A percentile compares a stretch with the other conserved stretches of the same genome.
phyloP scores from a whole-genome alignment of 1,139 yeast genomes.

The Candida sp. region DNA sequence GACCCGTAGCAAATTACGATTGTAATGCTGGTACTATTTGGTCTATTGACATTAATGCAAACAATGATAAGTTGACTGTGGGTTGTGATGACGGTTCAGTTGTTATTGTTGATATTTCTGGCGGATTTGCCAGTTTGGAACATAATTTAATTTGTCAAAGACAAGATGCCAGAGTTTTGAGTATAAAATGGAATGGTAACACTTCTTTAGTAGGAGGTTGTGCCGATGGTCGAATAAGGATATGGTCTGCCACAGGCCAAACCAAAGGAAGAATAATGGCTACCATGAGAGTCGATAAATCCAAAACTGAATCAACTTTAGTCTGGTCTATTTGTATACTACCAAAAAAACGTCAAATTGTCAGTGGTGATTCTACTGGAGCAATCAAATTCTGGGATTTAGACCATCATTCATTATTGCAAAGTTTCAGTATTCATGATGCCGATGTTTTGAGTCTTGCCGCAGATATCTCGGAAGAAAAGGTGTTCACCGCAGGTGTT shows the following conservation, averaged over 20 bases:
- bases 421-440: conserved; percentile 80
- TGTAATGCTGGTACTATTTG: conserved; percentile 94
- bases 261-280: conserved; percentile 58
- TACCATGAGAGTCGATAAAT: conserved; percentile 79
- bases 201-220: conserved; percentile 82
- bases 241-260: conserved; percentile 58
- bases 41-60: conserved; percentile 72
- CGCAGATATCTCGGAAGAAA: conserved; percentile 58
- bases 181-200: conserved; percentile 69
- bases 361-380: conserved; percentile 96
- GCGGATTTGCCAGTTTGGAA: conserved; percentile 80
- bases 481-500: conserved; percentile 86
- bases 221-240: conserved; percentile 88
- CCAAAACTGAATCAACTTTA: conserved; percentile 72
- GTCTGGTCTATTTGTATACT: conserved; percentile 83
- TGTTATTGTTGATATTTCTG: conserved; percentile 75
- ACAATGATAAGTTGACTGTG: conserved; percentile 67
- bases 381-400: conserved; percentile 92
- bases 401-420: conserved; percentile 68
- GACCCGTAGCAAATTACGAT: conserved; percentile 74
- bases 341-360: conserved; percentile 63
- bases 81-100: conserved; percentile 98
- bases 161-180: conserved; percentile 79
- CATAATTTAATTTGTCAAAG: conserved; percentile 76
- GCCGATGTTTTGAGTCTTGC: conserved; percentile 86